These are phyloP conservation scores for Fraxinus latifolia DNA, from an alignment of 305 asterid species.

Conservation along the genomic window DNA sequence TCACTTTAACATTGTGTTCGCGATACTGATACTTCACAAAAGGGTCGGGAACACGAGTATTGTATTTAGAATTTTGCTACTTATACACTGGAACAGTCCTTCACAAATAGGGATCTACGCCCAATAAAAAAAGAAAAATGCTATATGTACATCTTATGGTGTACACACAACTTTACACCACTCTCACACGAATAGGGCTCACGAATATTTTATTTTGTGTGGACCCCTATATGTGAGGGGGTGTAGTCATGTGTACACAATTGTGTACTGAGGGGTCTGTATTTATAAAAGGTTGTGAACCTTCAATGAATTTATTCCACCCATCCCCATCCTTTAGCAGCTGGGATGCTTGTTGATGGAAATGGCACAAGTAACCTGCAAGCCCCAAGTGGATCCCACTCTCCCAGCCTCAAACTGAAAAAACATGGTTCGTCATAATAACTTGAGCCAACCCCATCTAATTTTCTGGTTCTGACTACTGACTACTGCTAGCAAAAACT, in stretches of 20 bases:
- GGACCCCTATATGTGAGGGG: no score
- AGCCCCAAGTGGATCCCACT: slow-evolving; percentile 29
- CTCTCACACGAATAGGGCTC: no score
- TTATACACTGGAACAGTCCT: neutral
- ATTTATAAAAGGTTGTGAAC: neutral
- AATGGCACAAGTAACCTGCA: neutral
- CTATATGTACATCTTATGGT: no score
- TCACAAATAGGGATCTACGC: neutral
- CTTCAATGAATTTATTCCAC: neutral
- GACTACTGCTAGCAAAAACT: slow-evolving; percentile 24
- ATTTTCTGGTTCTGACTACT: slow-evolving; percentile 32
- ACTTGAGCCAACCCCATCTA: slow-evolving; percentile 26
- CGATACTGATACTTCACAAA: neutral
- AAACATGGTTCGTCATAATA: slow-evolving; percentile 28
- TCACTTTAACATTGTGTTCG: neutral
- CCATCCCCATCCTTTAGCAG: neutral
- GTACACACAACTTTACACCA: no score
- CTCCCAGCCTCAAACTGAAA: slow-evolving; percentile 15
- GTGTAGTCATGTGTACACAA: no score
- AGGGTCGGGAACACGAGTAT: neutral
- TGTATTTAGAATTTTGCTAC: neutral
- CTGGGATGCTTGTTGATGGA: neutral
- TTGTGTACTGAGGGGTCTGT: no score
- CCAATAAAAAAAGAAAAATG: neutral
- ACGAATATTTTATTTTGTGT: no score